Conservation (phyloP, 495 filamentous ascomycete species). For the Hypoxylon perforatum region DNA sequence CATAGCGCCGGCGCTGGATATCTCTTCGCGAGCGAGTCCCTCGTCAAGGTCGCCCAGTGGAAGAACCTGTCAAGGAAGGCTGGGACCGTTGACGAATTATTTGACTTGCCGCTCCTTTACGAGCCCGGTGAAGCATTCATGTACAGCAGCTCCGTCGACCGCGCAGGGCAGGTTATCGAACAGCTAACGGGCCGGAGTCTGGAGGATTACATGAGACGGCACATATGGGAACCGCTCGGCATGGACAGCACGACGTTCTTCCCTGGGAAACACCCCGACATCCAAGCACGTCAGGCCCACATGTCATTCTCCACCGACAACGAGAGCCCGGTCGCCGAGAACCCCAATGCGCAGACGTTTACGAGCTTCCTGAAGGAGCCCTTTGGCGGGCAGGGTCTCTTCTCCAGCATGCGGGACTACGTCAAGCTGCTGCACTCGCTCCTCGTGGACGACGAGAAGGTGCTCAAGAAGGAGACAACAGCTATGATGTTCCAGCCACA, state of each 20-base stretch:
- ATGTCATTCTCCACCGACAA: conserved; percentile 8
- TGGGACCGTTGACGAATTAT: conserved; percentile 45
- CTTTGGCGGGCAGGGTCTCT: conserved; percentile 31
- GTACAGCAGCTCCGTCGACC: conserved; percentile 64
- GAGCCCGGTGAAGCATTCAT: conserved; percentile 62
- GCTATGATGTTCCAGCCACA: conserved; percentile 30
- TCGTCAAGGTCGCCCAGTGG: conserved; percentile 33
- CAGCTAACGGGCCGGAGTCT: conserved; percentile 39
- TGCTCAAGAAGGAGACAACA: conserved; percentile 29
- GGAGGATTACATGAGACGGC: conserved; percentile 43
- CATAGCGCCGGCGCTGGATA: conserved; percentile 43
- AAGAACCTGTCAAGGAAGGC: conserved; percentile 20
- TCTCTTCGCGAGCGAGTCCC: conserved; percentile 14
- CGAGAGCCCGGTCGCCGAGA: conserved; percentile 12
- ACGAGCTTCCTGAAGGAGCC: conserved; percentile 2
- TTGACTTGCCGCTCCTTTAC: conserved; percentile 55
- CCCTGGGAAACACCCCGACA: conserved; percentile 28
- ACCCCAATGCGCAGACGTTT: background rate
- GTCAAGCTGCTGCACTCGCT: conserved; percentile 36
- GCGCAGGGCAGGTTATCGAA: conserved; percentile 56
- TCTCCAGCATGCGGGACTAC: conserved; percentile 20
- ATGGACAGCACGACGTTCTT: conserved; percentile 46
- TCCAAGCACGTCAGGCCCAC: conserved; percentile 10
- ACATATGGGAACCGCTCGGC: conserved; percentile 42
- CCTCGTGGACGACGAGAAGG: conserved; percentile 42